Evolutionary conservation across 2,329 filamentous ascomycete species (phyloP), one percentile per base, ranked within the genome.

Genomic region (Aspergillus sp.): DNA sequence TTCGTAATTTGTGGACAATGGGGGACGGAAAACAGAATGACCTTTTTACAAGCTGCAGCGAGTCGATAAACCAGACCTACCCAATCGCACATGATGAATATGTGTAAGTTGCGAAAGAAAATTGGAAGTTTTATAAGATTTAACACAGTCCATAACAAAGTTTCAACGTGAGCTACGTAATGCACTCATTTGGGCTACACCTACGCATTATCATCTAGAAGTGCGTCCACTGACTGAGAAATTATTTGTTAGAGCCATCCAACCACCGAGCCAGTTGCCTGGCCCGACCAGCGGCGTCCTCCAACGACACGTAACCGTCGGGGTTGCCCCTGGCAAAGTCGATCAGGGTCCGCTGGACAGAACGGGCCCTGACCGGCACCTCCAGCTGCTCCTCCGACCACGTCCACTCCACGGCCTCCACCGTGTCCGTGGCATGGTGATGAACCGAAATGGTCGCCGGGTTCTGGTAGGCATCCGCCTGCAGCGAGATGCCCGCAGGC

Each of bases 191-290:
- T 25, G 23, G 1, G 23, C 23, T 6, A 25, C 23, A 25, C 23
- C 23, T 25, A 25, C 2, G 1, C 6, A 25, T 25, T 6, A 7
- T 7, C 23, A 25, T 25, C 6, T 7, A 25, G 6, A 2, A 25
- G 23, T 25, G 23, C 23, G 23, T 25, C 23, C 23, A 25, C 23
- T 1, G 23, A 25, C 23, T 25, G 6, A 25, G 23, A 2, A 25
- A 25, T 25, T 6, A 25, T 7, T 25, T 25, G 23, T 25, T 25
- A 3, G 8, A 30, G 11, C 19, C 44, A 23, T 54, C 38, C 21
- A 54, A 30, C 52, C 52, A 54, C 21, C 39, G 52, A n/a, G 52
- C 23, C 17, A 54, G 25, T 23, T 44, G 52, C 38, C 52, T 36
- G 15, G 52, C 52, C 15, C 38, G 52, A 5, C 8, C 38, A 7